These are phyloP conservation scores for Didymella sp. DNA, from an alignment of 2,329 filamentous ascomycete genomes.

Conservation along the genomic window DNA sequence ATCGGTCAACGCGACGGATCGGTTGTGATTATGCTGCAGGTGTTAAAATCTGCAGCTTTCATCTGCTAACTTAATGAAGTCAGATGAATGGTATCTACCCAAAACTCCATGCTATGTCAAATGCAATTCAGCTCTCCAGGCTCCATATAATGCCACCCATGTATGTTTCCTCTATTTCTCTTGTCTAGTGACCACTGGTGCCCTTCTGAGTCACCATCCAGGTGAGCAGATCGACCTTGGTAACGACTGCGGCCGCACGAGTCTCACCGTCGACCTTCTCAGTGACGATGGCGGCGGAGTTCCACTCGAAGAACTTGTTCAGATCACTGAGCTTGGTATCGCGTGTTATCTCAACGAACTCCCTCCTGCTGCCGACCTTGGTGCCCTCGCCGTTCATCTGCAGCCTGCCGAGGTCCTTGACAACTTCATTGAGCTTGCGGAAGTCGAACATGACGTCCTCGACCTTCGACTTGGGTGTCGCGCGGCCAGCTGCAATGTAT, in stretches of 20 bases:
- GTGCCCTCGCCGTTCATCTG: slow-evolving; percentile 38
- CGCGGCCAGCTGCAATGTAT: slow-evolving; percentile 84
- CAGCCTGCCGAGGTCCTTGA: slow-evolving; percentile 71
- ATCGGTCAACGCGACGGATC: not conserved
- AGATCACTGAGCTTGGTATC: slow-evolving; percentile 84
- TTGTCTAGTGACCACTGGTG: slow-evolving; percentile 10
- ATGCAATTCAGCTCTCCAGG: not conserved
- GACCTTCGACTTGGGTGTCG: slow-evolving; percentile 74
- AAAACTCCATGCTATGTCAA: slow-evolving; percentile 18
- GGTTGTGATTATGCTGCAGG: slow-evolving; percentile 10
- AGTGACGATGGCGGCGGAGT: slow-evolving; percentile 92
- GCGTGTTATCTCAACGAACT: slow-evolving; percentile 92
- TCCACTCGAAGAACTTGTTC: slow-evolving; percentile 97
- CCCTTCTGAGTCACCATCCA: slow-evolving; percentile 73
- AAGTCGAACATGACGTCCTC: slow-evolving; percentile 98
- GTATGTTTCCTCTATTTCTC: not conserved
- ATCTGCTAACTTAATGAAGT: slow-evolving; percentile 25
- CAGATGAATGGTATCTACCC: slow-evolving; percentile 23
- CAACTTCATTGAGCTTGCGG: slow-evolving; percentile 81
- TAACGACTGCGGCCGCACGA: slow-evolving; percentile 88
- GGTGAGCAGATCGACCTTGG: slow-evolving; percentile 92
- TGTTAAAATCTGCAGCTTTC: slow-evolving; percentile 23
- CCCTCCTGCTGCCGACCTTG: slow-evolving; percentile 57
- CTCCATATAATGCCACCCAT: not conserved
- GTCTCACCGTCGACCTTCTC: slow-evolving; percentile 68